Conservation (phyloP, 257 asterid species). For the Avicennia marina region DNA sequence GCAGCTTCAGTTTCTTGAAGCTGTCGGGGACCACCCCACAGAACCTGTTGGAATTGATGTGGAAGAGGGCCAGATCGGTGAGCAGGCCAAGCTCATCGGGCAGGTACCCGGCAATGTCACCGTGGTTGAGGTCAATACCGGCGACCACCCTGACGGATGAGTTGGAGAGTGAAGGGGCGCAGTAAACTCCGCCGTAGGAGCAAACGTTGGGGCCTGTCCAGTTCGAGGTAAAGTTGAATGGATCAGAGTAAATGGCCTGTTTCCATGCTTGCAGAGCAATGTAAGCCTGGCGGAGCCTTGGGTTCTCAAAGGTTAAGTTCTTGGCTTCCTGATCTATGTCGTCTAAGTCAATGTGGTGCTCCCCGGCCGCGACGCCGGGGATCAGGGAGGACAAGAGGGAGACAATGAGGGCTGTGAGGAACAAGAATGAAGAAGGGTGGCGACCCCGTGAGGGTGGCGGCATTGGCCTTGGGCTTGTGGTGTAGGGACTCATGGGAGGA, state of each 20-base stretch:
- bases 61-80: constrained; percentile 48
- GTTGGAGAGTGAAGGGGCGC: constrained; percentile 28
- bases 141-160: constrained; percentile 36
- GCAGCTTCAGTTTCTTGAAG: constrained; percentile 32
- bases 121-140: constrained; percentile 54
- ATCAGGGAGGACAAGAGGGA: constrained; percentile 17
- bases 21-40: constrained; percentile 41
- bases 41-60: constrained; percentile 47
- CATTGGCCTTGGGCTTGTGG: constrained; percentile 19
- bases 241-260: constrained; percentile 46
- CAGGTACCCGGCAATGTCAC: constrained; percentile 45
- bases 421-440: constrained; percentile 2
- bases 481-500: constrained; percentile 22
- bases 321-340: constrained; percentile 15
- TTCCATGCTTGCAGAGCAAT: constrained; percentile 53
- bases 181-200: constrained; percentile 46
- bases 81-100: constrained; percentile 49
- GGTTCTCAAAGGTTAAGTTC: constrained; percentile 36
- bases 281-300: constrained; percentile 45
- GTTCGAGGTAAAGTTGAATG: constrained; percentile 39
- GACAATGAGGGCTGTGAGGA: constrained; percentile 15
- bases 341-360: neutral
- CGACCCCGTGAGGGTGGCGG: constrained; percentile 31
- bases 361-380: constrained; percentile 23
- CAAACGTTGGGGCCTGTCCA: constrained; percentile 49